Percentiles rank a stretch among this genome's conserved stretches.
Conservation (phyloP, 495 filamentous ascomycete species). For the Xylaria sp. region DNA sequence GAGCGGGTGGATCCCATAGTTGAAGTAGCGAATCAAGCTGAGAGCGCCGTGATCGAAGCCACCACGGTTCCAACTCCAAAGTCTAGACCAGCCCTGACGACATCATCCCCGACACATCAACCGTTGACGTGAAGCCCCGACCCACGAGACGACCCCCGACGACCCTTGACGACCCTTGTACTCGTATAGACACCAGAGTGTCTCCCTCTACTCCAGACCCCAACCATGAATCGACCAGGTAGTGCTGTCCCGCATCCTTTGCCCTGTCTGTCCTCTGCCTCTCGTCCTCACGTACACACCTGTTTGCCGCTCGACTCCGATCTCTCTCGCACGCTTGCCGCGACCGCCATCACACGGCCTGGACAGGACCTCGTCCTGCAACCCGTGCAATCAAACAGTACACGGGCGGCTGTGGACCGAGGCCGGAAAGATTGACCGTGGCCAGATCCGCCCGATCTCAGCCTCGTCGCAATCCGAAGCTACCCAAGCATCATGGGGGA, state of each 20-base stretch:
- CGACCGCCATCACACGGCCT: not conserved
- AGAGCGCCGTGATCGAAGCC: slow-evolving; percentile 14
- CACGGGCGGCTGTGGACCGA: slow-evolving; percentile 4
- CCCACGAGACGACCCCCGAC: slow-evolving; percentile 25
- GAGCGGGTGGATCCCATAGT: slow-evolving; percentile 2
- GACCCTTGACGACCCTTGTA: slow-evolving; percentile 15
- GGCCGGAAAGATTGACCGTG: not conserved
- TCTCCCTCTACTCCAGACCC: slow-evolving; percentile 26
- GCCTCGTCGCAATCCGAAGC: slow-evolving; percentile 27
- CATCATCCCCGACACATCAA: slow-evolving; percentile 4
- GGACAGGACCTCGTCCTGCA: not conserved
- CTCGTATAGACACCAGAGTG: slow-evolving; percentile 22
- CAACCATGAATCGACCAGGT: slow-evolving; percentile 67
- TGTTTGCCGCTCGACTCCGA: slow-evolving; percentile 37
- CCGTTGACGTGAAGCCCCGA: slow-evolving; percentile 16
- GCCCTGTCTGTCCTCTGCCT: slow-evolving; percentile 33
- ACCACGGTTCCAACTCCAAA: slow-evolving; percentile 27
- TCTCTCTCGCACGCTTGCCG: slow-evolving; percentile 1
- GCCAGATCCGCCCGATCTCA: slow-evolving; percentile 11
- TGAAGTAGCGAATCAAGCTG: slow-evolving; percentile 25
- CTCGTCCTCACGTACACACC: slow-evolving; percentile 6
- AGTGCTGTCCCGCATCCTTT: slow-evolving; percentile 43
- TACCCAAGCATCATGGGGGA: not conserved
- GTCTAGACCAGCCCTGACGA: slow-evolving; percentile 16
- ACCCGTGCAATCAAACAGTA: slow-evolving; percentile 10